Evolutionary conservation across 176 grass and related monocot species (phyloP).

Genomic region (Aegilops umbellulata): DNA sequence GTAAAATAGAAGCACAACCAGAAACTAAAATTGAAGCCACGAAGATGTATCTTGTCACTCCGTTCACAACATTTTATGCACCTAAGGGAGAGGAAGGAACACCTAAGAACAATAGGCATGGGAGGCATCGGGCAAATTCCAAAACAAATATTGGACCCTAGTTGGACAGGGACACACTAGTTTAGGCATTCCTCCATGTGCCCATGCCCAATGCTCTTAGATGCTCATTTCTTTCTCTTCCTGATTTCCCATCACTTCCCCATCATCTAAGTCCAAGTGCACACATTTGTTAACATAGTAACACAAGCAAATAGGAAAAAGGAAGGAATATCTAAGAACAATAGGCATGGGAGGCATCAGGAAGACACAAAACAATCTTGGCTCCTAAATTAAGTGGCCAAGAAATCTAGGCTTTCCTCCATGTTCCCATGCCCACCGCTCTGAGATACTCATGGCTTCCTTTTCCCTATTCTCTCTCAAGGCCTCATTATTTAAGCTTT

Average conservation of each 20-base stretch:
- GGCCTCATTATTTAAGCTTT: neutral
- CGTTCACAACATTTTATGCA: no score
- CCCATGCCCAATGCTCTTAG: neutral
- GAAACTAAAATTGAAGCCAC: no score
- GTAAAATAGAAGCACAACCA: no score
- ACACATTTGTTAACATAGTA: neutral
- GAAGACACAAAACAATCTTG: neutral
- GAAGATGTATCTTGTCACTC: no score
- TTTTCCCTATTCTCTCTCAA: neutral
- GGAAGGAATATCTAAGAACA: neutral
- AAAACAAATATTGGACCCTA: neutral
- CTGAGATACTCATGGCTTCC: constrained; percentile 15
- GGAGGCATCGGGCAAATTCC: neutral
- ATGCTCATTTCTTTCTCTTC: neutral
- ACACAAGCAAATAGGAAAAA: no score
- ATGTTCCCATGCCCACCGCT: neutral
- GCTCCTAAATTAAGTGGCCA: no score
- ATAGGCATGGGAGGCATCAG: constrained; percentile 27
- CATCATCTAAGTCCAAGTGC: neutral
- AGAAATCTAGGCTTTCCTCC: no score
- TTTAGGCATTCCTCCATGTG: neutral
- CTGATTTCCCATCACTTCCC: neutral
- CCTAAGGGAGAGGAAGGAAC: no score
- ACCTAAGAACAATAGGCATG: neutral
- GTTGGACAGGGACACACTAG: neutral